These are phyloP conservation scores for Aspergillus costaricaensis DNA, from an alignment of 2,329 filamentous ascomycete genomes.

Conservation along the genomic window DNA sequence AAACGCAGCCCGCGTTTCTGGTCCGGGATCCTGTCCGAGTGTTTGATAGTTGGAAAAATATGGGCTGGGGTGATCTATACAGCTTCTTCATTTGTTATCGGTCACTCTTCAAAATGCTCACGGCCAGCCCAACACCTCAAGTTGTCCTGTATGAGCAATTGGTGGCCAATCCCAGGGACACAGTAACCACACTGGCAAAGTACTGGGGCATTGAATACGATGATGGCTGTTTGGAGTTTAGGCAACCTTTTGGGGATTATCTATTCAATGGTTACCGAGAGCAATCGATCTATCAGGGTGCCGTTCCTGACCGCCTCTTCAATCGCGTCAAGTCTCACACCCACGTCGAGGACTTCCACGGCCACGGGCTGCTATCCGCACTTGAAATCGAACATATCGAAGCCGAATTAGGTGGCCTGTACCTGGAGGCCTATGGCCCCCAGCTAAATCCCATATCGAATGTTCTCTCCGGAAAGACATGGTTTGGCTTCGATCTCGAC, in stretches of 20 bases:
- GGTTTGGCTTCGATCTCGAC: conserved; percentile 54
- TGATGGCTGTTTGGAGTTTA: neutral
- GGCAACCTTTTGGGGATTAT: neutral
- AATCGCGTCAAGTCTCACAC: neutral
- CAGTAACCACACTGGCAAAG: neutral
- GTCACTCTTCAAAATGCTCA: neutral
- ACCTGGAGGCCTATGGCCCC: neutral
- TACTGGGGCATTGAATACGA: neutral
- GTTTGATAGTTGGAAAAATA: neutral
- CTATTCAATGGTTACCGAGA: neutral
- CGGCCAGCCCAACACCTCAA: neutral
- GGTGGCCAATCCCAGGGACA: neutral
- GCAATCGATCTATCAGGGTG: neutral
- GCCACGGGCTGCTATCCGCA: neutral
- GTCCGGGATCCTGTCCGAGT: neutral
- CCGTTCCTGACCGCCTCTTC: neutral
- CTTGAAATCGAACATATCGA: neutral
- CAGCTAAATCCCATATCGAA: neutral
- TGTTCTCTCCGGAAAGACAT: conserved; percentile 24
- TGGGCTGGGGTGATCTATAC: neutral
- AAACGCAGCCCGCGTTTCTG: neutral
- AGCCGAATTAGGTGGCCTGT: neutral
- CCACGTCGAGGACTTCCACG: neutral
- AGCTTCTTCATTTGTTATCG: neutral
- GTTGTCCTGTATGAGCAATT: neutral